Evolutionary conservation across 768 basidiomycete genomes (phyloP).

Genomic region (Suillus brevipes): DNA sequence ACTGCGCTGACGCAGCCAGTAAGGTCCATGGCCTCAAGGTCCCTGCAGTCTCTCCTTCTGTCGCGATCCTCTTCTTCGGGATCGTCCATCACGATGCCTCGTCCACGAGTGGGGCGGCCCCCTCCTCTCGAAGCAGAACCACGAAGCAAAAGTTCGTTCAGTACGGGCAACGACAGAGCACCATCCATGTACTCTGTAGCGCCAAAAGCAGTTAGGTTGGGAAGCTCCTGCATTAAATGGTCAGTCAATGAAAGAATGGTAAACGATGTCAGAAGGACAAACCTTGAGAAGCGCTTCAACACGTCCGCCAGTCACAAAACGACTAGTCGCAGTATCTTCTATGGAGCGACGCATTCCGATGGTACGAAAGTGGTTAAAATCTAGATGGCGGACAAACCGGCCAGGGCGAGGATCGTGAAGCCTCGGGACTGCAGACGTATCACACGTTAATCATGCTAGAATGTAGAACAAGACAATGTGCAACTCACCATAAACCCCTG

Average conservation of each 20-base stretch:
- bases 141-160: conserved; percentile 89
- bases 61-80: conserved; percentile 78
- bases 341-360: conserved; percentile 94
- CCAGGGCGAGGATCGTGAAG: conserved; percentile 73
- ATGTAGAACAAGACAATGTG: conserved; percentile 5
- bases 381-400: conserved; percentile 81
- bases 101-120: conserved; percentile 67
- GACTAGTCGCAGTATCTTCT: conserved; percentile 83
- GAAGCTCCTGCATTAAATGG: conserved; percentile 65
- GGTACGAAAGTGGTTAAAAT: conserved; percentile 96
- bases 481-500: conserved; percentile 70
- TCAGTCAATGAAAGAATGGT: conserved; percentile 9
- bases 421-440: conserved; percentile 53
- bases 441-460: conserved; percentile 10
- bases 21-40: conserved; percentile 87
- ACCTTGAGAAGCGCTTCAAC: conserved; percentile 80
- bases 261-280: conserved; percentile 18
- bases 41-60: conserved; percentile 68
- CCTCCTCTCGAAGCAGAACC: conserved; percentile 71
- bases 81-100: conserved; percentile 51
- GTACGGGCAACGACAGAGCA: conserved; percentile 78
- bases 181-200: conserved; percentile 99
- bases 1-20: conserved; percentile 94
- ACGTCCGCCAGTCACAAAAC: conserved; percentile 91
- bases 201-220: conserved; percentile 84